These are phyloP conservation scores for Sarocladium oryzae DNA, from an alignment of 2,329 filamentous ascomycete species.

Conservation along the genomic window DNA sequence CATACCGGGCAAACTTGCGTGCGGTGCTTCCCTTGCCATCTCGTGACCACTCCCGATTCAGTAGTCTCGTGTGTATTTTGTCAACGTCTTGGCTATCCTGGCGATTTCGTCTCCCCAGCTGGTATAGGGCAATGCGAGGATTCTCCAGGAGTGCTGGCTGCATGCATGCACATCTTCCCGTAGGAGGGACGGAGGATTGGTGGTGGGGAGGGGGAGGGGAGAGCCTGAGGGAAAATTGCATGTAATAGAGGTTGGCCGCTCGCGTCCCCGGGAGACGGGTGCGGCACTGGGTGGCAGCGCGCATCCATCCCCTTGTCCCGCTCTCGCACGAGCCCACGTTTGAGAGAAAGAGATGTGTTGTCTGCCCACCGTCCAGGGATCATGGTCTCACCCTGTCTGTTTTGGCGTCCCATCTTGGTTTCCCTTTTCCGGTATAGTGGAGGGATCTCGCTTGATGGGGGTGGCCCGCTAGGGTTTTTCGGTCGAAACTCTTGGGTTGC, in stretches of 20 bases:
- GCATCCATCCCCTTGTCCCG: background rate
- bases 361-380: no score
- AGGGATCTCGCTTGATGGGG: slow-evolving; percentile 6
- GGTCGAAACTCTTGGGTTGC: no score
- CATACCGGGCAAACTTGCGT: background rate
- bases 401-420: slow-evolving; percentile 7
- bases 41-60: background rate
- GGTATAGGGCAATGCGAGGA: background rate
- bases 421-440: slow-evolving; percentile 6
- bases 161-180: slow-evolving; percentile 5
- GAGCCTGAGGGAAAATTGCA: background rate
- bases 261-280: slow-evolving; percentile 2
- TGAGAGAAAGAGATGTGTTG: background rate
- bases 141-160: background rate
- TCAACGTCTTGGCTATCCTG: slow-evolving; percentile 1
- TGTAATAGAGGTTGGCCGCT: background rate
- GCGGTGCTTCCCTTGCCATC: background rate
- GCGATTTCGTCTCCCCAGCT: background rate
- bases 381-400: background rate
- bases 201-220: background rate
- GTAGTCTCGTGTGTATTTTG: slow-evolving; percentile 10
- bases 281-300: background rate
- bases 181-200: background rate
- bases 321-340: background rate
- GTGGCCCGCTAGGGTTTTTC: background rate